Evolutionary conservation across 768 basidiomycete species (phyloP), one percentile per base, ranked within the genome.

Genomic region (Tephrocybe rancida): DNA sequence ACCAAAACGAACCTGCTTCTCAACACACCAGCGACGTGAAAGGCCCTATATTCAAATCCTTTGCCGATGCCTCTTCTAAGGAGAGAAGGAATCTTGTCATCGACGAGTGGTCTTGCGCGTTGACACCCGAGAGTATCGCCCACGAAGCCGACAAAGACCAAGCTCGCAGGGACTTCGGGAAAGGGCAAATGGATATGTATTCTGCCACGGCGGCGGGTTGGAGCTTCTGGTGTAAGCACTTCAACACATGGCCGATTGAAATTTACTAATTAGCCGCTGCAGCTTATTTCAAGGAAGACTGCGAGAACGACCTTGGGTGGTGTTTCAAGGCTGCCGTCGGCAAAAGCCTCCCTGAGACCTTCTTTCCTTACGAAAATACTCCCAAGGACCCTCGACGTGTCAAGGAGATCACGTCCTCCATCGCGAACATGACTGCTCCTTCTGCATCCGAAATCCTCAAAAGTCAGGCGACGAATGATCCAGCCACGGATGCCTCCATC

Each of bases 41-140:
- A 64, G 50, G 68, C 50, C 65, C 41, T 59, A 76, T 61, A 63
- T 83, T 60, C 57, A 67, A 65, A 61, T 73, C 62, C 44, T 64
- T 64, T 59, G 61, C 61, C 11, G 53, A 50, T 1, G 64, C 67
- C 1, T 67, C 70, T 7, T 45, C 38, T 13, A 59, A 61, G 37
- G 61, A 68, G 39, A 67, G 61, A 8, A 61, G 72, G 8, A 85
- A 85, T 19, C 66, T 95, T 11, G 76, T 94, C n/a, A 77, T 93
- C 2, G 90, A 81, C 21, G 92, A 94, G 64, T 94, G 86, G 83
- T 90, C 87, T n/a, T 90, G 86, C 19, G 87, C 87, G 0, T 71
- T 93, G 56, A 85, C 88, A 48, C 80, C 82, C 2, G 60, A 81
- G 50, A 86, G 87, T 58, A 61, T 87, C 16, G 65, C 77, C 6